phyloP scores from a whole-genome alignment of 768 basidiomycete species.

The Termitomyces heimii region DNA sequence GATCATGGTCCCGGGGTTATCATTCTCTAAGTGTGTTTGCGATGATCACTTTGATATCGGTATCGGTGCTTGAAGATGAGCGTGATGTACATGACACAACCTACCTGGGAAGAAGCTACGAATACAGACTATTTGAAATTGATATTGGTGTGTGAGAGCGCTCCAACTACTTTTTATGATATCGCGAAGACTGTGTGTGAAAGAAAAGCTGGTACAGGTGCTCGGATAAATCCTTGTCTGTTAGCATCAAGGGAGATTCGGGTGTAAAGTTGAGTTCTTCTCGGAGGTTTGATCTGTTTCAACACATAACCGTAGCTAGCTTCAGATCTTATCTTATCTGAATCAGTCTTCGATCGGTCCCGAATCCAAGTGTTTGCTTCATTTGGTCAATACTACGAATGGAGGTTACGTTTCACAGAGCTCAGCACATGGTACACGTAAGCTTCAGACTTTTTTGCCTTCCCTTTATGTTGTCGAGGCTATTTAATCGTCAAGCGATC shows the following conservation, averaged over 20 bases:
- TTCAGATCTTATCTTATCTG: background rate
- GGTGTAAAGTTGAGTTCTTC: too few species aligned
- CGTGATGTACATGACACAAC: background rate
- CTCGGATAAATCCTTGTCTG: background rate
- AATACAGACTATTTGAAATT: background rate
- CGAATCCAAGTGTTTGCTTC: background rate
- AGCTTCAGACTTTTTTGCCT: background rate
- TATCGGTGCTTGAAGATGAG: background rate
- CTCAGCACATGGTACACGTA: background rate
- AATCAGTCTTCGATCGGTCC: background rate
- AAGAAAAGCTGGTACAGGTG: background rate
- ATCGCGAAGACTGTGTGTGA: background rate
- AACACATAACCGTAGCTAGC: too few species aligned
- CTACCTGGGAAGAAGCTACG: background rate
- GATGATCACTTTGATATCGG: background rate
- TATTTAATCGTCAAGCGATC: background rate
- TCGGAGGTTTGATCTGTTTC: background rate
- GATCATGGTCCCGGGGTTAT: slow-evolving; percentile 6
- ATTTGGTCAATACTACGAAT: too few species aligned
- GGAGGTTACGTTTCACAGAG: background rate
- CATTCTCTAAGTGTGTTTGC: background rate
- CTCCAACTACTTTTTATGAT: too few species aligned
- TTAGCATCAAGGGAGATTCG: background rate
- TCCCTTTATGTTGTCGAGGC: background rate
- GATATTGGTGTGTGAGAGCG: background rate